Conservation (phyloP, 371 early-diverging fungal genomes). For the Lichtheimia corymbifera region DNA sequence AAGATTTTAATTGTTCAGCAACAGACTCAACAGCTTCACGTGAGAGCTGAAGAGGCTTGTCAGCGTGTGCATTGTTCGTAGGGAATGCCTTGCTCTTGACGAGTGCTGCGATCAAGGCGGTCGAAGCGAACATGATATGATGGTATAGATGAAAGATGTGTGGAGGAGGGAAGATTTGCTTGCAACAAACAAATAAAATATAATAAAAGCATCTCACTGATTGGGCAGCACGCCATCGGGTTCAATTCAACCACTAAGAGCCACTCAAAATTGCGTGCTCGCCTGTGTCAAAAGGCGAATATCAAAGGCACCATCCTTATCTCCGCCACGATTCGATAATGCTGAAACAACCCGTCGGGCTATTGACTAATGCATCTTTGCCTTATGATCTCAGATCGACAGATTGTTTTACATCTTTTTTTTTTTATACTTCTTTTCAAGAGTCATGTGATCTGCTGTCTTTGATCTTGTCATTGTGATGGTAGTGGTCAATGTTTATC, state of each 20-base stretch:
- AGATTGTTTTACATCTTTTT: too few relatives aligned
- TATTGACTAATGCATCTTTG: too few relatives aligned
- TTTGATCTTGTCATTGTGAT: too few relatives aligned
- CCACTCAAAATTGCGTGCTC: slow-evolving; percentile 21
- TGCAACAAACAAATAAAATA: slow-evolving; percentile 2
- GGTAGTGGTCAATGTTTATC: too few relatives aligned
- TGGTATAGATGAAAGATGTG: slow-evolving; percentile 9
- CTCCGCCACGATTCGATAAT: background rate
- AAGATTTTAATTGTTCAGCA: slow-evolving; percentile 24
- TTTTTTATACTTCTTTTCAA: too few relatives aligned
- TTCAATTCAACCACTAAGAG: slow-evolving; percentile 14
- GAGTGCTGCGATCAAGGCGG: slow-evolving; percentile 27
- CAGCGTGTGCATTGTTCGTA: slow-evolving; percentile 7
- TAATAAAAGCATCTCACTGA: slow-evolving; percentile 2
- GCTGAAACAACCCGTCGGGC: too few relatives aligned
- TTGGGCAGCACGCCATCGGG: slow-evolving; percentile 22
- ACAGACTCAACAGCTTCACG: slow-evolving; percentile 26
- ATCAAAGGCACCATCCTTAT: background rate
- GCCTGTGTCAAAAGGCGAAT: background rate
- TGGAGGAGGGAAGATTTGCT: background rate
- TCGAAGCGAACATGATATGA: slow-evolving; percentile 28
- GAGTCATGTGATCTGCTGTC: too few relatives aligned
- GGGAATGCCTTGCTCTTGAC: slow-evolving; percentile 22
- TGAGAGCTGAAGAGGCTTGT: slow-evolving; percentile 8
- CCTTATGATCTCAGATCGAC: too few relatives aligned